These are phyloP conservation scores for Neurospora tetraspora DNA, from an alignment of 495 filamentous ascomycete genomes.

Conservation along the genomic window DNA sequence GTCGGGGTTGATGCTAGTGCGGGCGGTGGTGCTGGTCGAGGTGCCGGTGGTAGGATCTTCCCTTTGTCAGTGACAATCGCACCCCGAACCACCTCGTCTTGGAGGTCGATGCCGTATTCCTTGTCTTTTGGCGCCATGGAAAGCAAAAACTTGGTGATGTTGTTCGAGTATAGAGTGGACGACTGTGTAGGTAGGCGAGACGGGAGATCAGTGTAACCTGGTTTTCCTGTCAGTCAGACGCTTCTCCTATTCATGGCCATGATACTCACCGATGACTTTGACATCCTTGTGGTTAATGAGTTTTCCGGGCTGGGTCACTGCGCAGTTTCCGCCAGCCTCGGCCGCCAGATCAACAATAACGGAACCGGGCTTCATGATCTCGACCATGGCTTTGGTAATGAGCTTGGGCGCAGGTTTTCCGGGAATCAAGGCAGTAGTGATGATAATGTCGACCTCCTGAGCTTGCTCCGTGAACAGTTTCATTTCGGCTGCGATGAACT, in stretches of 20 bases:
- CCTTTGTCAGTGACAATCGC: slow-evolving; percentile 68
- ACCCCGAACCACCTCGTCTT: slow-evolving; percentile 70
- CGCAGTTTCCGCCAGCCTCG: slow-evolving; percentile 74
- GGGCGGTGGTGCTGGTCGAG: slow-evolving; percentile 60
- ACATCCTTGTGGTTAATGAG: slow-evolving; percentile 60
- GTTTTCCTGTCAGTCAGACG: not conserved
- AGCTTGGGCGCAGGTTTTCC: slow-evolving; percentile 66
- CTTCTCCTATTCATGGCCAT: not conserved
- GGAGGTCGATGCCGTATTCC: slow-evolving; percentile 61
- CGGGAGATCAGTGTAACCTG: slow-evolving; percentile 72
- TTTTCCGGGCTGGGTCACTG: slow-evolving; percentile 60
- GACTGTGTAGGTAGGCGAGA: slow-evolving; percentile 72
- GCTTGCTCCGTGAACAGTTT: slow-evolving; percentile 75
- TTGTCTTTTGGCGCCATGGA: slow-evolving; percentile 67
- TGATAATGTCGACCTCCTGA: slow-evolving; percentile 75
- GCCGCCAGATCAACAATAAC: slow-evolving; percentile 74
- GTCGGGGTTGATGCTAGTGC: slow-evolving; percentile 43
- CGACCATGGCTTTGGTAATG: slow-evolving; percentile 68
- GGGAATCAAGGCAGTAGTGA: slow-evolving; percentile 75
- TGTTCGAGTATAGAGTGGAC: slow-evolving; percentile 77
- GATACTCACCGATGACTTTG: slow-evolving; percentile 58
- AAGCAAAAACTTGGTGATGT: slow-evolving; percentile 72
- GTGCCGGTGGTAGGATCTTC: slow-evolving; percentile 59
- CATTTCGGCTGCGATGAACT: slow-evolving; percentile 83
- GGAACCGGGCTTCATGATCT: slow-evolving; percentile 71